Percentiles rank a stretch among this genome's conserved stretches.
phyloP scores from a whole-genome alignment of 176 grass and related monocot genomes.

The Eremochloa ophiuroides region DNA sequence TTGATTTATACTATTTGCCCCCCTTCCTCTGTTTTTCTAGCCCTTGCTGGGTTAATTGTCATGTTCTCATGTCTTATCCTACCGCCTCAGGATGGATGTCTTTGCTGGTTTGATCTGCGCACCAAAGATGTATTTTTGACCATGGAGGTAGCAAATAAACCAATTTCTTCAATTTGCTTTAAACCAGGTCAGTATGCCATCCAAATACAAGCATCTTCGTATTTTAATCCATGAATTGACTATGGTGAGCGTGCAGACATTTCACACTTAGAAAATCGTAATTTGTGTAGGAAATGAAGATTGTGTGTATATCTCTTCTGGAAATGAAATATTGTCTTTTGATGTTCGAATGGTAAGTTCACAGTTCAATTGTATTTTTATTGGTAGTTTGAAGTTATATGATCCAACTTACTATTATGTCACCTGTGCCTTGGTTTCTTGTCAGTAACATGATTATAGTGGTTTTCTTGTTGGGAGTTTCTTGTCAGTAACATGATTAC shows the following conservation, averaged over 20 bases:
- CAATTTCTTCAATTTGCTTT: constrained; percentile 85
- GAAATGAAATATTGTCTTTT: constrained; percentile 64
- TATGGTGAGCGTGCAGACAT: not conserved
- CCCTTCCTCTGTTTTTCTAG: not conserved
- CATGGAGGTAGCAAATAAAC: constrained; percentile 49
- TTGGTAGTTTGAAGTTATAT: constrained; percentile 4
- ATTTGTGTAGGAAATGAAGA: constrained; percentile 80
- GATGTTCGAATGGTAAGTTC: constrained; percentile 69
- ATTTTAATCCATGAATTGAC: not conserved
- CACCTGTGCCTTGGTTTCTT: constrained; percentile 23
- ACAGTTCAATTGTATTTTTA: not conserved
- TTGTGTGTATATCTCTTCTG: constrained; percentile 64
- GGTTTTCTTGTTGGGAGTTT: constrained; percentile 49
- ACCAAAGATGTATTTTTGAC: constrained; percentile 66
- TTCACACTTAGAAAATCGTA: not conserved
- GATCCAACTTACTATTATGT: not conserved
- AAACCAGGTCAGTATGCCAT: constrained; percentile 58
- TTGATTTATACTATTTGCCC: not conserved
- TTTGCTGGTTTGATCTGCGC: constrained; percentile 93
- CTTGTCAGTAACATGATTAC: no score
- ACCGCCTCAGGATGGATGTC: constrained; percentile 63
- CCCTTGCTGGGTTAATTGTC: not conserved
- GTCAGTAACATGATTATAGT: constrained; percentile 24
- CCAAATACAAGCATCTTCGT: constrained; percentile 8
- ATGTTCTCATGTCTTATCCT: constrained; percentile 9